Evolutionary conservation across 805 yeast species (phyloP), one percentile per base, ranked within the genome.

Genomic region (Candida rishiriensis): DNA sequence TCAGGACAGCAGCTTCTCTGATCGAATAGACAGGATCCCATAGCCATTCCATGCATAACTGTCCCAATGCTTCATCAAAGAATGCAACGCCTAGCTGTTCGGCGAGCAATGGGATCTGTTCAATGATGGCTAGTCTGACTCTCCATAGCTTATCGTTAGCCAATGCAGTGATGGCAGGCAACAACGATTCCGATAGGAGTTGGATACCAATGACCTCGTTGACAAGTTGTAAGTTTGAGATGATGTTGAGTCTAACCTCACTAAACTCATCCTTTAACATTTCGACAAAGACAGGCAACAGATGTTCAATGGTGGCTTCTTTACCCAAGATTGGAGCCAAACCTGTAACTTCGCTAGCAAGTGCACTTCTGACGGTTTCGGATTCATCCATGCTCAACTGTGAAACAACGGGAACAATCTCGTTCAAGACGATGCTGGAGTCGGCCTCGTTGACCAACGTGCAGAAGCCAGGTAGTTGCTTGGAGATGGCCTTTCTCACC

Each of bases 111-210:
- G 99, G 99, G 53, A 90, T 88, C 68, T 93, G 93, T 64, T 93
- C 96, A 59, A 93, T 93, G 50, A 93, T 93, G 10, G 98, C 98
- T 62, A 93, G 75, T 62, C 98, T 81, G 28, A 93, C 97, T 60
- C 99, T 81, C 99, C 99, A 93, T 61, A 90, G 91, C 58, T 85
- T 85, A 68, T 93, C 99, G 61, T 89, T 90, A 10, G 99, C 98
- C 53, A 93, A 75, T 54, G 91, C 97, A 10, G 95, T 83, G 53
- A 93, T 91, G 3, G 99, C 98, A 3, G 99, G 99, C 53, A 93
- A 73, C 50, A 93, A 72, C 34, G 89, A 84, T 57, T 89, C 90
- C 21, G 96, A 83, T 52, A 93, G 73, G 49, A 86, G 70, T 55
- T 85, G 90, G 52, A 93, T 88, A 29, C 99, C 99, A 55, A 93